Base-by-base conservation (phyloP, 2,329 filamentous ascomycete genomes). In the Xylaria sp. region DNA sequence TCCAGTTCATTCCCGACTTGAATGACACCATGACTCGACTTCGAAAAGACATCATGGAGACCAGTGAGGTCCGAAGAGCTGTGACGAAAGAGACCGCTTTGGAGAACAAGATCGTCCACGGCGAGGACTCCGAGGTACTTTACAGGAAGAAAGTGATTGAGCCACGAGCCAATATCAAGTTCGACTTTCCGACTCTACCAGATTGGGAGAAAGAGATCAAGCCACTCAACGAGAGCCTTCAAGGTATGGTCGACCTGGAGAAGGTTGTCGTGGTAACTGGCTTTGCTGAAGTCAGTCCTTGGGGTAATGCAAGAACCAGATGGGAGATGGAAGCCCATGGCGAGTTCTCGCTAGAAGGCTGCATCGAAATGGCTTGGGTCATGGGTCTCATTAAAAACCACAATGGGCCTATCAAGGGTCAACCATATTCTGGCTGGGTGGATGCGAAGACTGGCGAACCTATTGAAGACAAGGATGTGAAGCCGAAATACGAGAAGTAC, bases 281-380 rank as follows among this genome's bases (percentile, higher is more conserved):
- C 80, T 99, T 99, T 78, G 89, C 96, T 63, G 96, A 99, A 81
- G 90, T 97, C 70, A 94, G 96, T 57, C 96, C 96, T 7, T 99
- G 96, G 97, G 96, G 96, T 85, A 99, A 98, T 85, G 95, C 96
- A 2, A 90, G 96, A 77, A 99, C 96, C 54, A 90, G 96, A 71
- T 99, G 96, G 96, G 96, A 99, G 85, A 99, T 99, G 95, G 96
- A 99, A 81, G 94, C 96, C 1, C 90, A 94, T 74, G 96, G 96
- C 79, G 89, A 97, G 78, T 99, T 99, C 84, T 98, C 96, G 9
- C 89, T 99, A 15, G 97, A 99, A 81, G 96, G 96, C 36, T 98
- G 96, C 77, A 92, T 99, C 69, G 96, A 99, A 83, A 99, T 99
- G 96, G 94, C 96, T 38, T 99, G 96, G 96, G 93, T 99, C 81